phyloP scores from a whole-genome alignment of 345 rosid species.

The Geranium brycei region DNA sequence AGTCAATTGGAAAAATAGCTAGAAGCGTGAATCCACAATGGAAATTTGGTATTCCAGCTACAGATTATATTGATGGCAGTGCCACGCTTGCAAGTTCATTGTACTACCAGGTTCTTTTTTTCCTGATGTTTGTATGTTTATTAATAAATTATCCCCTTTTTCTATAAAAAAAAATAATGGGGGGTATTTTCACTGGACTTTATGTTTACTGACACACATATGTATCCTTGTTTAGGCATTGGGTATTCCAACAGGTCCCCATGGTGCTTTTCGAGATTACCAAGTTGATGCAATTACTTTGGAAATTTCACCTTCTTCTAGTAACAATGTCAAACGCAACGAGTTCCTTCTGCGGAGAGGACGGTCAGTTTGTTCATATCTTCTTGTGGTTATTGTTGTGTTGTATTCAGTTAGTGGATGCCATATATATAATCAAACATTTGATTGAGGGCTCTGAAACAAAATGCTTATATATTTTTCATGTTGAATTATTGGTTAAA shows the following conservation, averaged over 20 bases:
- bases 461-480: too few relatives aligned
- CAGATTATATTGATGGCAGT: slow-evolving; percentile 72
- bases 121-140: background rate
- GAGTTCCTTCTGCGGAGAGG: slow-evolving; percentile 68
- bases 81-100: slow-evolving; percentile 86
- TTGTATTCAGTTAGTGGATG: background rate
- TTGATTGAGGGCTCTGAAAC: too few relatives aligned
- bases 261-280: slow-evolving; percentile 92
- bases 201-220: too few relatives aligned
- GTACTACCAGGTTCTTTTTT: slow-evolving; percentile 53
- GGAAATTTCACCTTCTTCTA: slow-evolving; percentile 54
- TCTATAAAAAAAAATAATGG: too few relatives aligned
- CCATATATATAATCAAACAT: background rate
- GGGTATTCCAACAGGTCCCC: slow-evolving; percentile 89
- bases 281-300: slow-evolving; percentile 92
- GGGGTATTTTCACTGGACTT: too few relatives aligned
- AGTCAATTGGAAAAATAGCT: slow-evolving; percentile 45
- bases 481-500: too few relatives aligned
- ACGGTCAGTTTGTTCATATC: slow-evolving; percentile 32
- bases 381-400: background rate
- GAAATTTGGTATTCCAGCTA: slow-evolving; percentile 66
- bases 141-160: background rate
- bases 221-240: slow-evolving; percentile 38
- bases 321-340: slow-evolving; percentile 33
- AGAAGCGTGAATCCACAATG: slow-evolving; percentile 48